phyloP scores from a whole-genome alignment of 805 yeast genomes.

The Tetrapisispora arboricola region DNA sequence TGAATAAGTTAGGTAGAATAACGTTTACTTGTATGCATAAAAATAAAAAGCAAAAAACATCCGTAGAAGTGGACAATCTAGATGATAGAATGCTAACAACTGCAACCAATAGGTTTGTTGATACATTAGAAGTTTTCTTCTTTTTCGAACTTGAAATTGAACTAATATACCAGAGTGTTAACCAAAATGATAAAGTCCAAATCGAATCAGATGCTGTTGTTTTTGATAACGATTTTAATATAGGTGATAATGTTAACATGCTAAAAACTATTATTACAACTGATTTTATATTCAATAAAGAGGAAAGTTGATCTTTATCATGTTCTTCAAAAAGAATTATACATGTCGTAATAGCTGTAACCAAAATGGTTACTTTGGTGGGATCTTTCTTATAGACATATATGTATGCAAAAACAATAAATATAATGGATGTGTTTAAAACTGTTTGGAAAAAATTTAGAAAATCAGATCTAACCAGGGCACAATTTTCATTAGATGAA shows the following conservation, averaged over 20 bases:
- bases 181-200: slow-evolving; percentile 83
- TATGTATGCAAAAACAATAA: slow-evolving; percentile 43
- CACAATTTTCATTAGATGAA: slow-evolving; percentile 4
- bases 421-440: slow-evolving; percentile 51
- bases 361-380: slow-evolving; percentile 8
- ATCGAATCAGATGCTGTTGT: slow-evolving; percentile 90
- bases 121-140: slow-evolving; percentile 39
- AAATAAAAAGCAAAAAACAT: slow-evolving; percentile 76
- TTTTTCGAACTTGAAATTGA: slow-evolving; percentile 4
- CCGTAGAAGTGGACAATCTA: slow-evolving; percentile 59
- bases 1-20: slow-evolving; percentile 20
- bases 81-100: slow-evolving; percentile 87
- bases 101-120: slow-evolving; percentile 74
- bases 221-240: slow-evolving; percentile 74
- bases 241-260: slow-evolving; percentile 75
- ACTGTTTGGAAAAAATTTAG: slow-evolving; percentile 28
- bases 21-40: slow-evolving; percentile 29
- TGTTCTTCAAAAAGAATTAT: slow-evolving; percentile 8
- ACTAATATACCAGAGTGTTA: slow-evolving; percentile 53
- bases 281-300: slow-evolving; percentile 42
- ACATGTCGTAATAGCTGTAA: slow-evolving; percentile 23
- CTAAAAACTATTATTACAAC: slow-evolving; percentile 58
- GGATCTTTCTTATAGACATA: slow-evolving; percentile 18
- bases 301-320: neutral
- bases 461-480: slow-evolving; percentile 17